Evolutionary conservation across 2,329 filamentous ascomycete genomes (phyloP).

Genomic region (Pyrenochaeta sp.): DNA sequence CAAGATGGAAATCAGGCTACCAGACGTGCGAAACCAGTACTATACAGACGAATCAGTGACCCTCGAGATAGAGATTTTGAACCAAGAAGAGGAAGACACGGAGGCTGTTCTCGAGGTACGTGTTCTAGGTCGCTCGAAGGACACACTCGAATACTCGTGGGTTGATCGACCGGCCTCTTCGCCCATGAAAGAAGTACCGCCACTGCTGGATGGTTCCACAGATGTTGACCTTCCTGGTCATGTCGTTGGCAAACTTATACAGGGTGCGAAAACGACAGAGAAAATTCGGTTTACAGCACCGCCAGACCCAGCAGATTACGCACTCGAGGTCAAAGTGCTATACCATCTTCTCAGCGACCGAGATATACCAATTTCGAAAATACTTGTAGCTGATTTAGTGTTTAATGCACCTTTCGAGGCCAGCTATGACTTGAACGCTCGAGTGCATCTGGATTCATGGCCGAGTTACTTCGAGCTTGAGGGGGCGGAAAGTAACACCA

Average conservation of each 20-base stretch:
- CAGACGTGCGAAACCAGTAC: constrained; percentile 72
- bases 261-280: constrained; percentile 42
- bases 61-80: constrained; percentile 75
- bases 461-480: constrained; percentile 82
- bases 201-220: constrained; percentile 28
- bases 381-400: constrained; percentile 71
- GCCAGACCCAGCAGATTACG: constrained; percentile 63
- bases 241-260: constrained; percentile 45
- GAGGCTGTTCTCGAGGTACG: constrained; percentile 74
- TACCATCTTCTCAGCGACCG: constrained; percentile 84
- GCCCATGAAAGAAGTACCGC: constrained; percentile 40
- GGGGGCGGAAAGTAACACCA: constrained; percentile 44
- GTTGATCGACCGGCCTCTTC: constrained; percentile 47
- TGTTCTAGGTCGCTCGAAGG: constrained; percentile 67
- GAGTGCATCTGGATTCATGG: constrained; percentile 81
- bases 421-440: constrained; percentile 85
- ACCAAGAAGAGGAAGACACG: constrained; percentile 83
- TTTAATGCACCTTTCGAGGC: constrained; percentile 89
- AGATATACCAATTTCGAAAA: constrained; percentile 82
- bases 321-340: constrained; percentile 74
- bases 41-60: constrained; percentile 83
- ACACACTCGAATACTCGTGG: constrained; percentile 58
- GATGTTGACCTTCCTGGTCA: constrained; percentile 48
- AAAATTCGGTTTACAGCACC: constrained; percentile 53
- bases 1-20: constrained; percentile 80